Evolutionary conservation across 208 protist genomes (phyloP).

Genomic region (Wallacemonas collosoma): DNA sequence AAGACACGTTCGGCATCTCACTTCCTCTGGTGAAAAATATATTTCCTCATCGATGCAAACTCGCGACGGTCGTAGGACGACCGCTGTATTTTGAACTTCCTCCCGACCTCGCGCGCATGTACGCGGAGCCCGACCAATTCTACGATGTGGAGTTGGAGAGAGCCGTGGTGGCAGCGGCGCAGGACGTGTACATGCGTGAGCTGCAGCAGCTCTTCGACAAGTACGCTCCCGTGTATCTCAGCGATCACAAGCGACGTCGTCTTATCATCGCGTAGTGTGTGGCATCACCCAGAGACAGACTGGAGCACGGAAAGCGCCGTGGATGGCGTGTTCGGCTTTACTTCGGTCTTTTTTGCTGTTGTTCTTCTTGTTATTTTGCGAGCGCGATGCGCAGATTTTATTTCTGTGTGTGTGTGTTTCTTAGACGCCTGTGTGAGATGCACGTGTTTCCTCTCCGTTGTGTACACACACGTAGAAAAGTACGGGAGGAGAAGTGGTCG

Average conservation of each 20-base stretch:
- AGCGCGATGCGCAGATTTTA: too few relatives aligned
- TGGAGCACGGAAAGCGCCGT: too few relatives aligned
- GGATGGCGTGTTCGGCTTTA: too few relatives aligned
- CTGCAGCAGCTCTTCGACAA: slow-evolving; percentile 41
- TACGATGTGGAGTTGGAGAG: slow-evolving; percentile 36
- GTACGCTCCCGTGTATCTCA: slow-evolving; percentile 41
- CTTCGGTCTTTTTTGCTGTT: too few relatives aligned
- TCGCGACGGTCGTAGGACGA: slow-evolving; percentile 50
- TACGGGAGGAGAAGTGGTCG: too few relatives aligned
- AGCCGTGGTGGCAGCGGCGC: slow-evolving; percentile 29
- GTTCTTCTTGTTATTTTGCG: too few relatives aligned
- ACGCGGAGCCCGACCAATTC: slow-evolving; percentile 25
- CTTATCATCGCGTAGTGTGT: slow-evolving; percentile 26
- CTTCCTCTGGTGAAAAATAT: slow-evolving; percentile 57
- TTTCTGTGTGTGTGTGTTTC: too few relatives aligned
- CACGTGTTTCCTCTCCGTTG: too few relatives aligned
- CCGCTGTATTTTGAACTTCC: slow-evolving; percentile 49
- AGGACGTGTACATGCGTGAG: slow-evolving; percentile 40
- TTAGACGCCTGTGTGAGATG: too few relatives aligned
- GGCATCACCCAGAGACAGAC: too few relatives aligned
- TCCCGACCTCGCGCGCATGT: slow-evolving; percentile 32
- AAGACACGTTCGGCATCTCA: slow-evolving; percentile 54
- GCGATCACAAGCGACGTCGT: slow-evolving; percentile 28
- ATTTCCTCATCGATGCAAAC: slow-evolving; percentile 35
- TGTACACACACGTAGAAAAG: too few relatives aligned